phyloP scores from a whole-genome alignment of 352 stramenopile species.

The Halophytophthora polymorphica region DNA sequence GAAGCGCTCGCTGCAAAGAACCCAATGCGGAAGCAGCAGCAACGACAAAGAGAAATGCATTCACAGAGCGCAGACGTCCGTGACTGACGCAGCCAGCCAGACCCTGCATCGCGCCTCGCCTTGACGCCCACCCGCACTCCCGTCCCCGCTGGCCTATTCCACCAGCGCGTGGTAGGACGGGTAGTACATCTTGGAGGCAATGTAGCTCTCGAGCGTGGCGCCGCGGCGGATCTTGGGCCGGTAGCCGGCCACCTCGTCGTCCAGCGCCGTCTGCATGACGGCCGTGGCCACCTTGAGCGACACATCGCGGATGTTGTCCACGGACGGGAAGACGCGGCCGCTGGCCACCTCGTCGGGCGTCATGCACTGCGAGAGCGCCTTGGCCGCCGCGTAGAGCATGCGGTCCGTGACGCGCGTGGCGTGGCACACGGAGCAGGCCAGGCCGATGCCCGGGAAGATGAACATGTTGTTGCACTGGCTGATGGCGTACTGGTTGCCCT shows the following conservation, averaged over 20 bases:
- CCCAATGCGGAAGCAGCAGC: no score
- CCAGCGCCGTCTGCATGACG: constrained; percentile 88
- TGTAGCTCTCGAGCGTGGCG: constrained; percentile 84
- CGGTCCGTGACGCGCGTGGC: constrained; percentile 84
- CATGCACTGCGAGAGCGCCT: constrained; percentile 92
- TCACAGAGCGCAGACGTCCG: no score
- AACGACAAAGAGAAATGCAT: no score
- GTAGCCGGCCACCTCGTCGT: constrained; percentile 85
- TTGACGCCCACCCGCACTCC: no score
- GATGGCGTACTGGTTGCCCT: constrained; percentile 78
- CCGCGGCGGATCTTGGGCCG: constrained; percentile 63
- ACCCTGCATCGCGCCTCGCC: no score
- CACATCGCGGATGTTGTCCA: constrained; percentile 92
- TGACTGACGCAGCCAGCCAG: no score
- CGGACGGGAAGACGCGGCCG: constrained; percentile 93
- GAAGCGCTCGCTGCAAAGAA: no score
- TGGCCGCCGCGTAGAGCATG: constrained; percentile 95
- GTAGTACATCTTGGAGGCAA: constrained; percentile 94
- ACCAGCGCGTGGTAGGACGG: constrained; percentile 92
- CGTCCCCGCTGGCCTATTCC: constrained; percentile 53
- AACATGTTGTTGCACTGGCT: constrained; percentile 97
- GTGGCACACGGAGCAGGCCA: constrained; percentile 88
- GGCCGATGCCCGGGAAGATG: constrained; percentile 96
- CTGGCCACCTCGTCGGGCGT: constrained; percentile 88
- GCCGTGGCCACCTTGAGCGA: constrained; percentile 92